Percentiles rank a stretch among this genome's conserved stretches.
phyloP scores from a whole-genome alignment of 345 rosid genomes.

The Capsella bursapastoris region DNA sequence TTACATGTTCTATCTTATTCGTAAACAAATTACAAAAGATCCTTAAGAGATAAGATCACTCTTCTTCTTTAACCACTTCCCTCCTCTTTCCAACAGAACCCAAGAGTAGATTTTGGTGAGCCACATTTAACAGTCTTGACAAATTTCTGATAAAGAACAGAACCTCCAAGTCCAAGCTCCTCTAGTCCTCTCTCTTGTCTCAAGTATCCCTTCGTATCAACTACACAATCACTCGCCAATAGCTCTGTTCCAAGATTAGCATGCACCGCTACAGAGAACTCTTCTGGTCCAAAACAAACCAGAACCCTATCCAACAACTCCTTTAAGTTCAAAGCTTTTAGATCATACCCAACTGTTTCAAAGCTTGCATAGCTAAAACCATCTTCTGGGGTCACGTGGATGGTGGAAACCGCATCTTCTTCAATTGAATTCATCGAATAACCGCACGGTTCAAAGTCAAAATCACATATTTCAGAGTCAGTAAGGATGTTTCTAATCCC shows the following conservation, averaged over 20 bases:
- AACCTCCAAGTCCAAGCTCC: slow-evolving; percentile 60
- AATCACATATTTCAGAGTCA: slow-evolving; percentile 68
- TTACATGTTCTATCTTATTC: slow-evolving; percentile 7
- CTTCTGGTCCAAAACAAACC: slow-evolving; percentile 64
- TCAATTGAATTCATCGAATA: slow-evolving; percentile 84
- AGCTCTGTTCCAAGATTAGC: slow-evolving; percentile 39
- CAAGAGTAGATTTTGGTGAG: slow-evolving; percentile 63
- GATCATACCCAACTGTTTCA: slow-evolving; percentile 68
- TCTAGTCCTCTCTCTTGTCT: slow-evolving; percentile 56
- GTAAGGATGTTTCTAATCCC: slow-evolving; percentile 81
- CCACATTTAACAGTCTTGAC: slow-evolving; percentile 35
- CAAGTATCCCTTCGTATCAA: slow-evolving; percentile 57
- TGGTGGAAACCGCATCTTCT: slow-evolving; percentile 73
- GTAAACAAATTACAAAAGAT: neutral
- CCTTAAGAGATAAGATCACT: neutral
- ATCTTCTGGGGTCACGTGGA: slow-evolving; percentile 82
- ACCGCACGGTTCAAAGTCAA: slow-evolving; percentile 82
- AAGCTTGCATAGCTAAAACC: slow-evolving; percentile 90
- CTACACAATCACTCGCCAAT: slow-evolving; percentile 36
- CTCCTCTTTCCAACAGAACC: slow-evolving; percentile 65
- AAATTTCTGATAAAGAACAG: slow-evolving; percentile 62
- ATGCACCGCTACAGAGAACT: slow-evolving; percentile 70
- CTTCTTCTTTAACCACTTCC: slow-evolving; percentile 49
- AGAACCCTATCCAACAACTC: slow-evolving; percentile 61
- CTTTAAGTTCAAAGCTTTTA: slow-evolving; percentile 43